Conservation (phyloP, 176 grass and related monocot species). For the Raddia distichophylla region DNA sequence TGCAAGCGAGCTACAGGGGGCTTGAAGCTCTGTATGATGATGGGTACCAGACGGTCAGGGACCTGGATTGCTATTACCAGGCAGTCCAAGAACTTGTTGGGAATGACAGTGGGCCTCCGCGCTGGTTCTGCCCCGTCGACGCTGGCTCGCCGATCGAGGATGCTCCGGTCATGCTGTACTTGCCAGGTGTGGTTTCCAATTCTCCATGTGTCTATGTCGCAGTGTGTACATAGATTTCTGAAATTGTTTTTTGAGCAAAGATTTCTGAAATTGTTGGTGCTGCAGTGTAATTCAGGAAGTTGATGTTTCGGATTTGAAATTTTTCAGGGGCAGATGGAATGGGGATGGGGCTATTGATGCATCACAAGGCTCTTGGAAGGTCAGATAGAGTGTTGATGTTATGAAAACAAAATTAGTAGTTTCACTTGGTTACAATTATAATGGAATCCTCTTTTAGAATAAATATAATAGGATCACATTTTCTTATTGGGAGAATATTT, state of each 20-base stretch:
- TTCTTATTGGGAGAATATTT: background rate
- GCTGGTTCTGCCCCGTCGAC: slow-evolving; percentile 56
- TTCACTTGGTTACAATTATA: background rate
- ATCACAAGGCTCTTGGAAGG: slow-evolving; percentile 79
- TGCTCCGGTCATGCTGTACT: slow-evolving; percentile 67
- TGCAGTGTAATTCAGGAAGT: background rate
- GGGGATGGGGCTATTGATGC: slow-evolving; percentile 77
- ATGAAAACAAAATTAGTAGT: background rate
- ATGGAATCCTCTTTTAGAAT: background rate
- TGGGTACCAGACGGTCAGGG: slow-evolving; percentile 49
- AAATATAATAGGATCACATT: background rate
- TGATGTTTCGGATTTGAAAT: background rate
- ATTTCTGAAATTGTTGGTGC: too few relatives aligned
- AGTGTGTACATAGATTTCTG: background rate
- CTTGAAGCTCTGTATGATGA: slow-evolving; percentile 64
- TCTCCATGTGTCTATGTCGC: background rate
- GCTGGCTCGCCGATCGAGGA: slow-evolving; percentile 24
- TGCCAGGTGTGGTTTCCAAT: slow-evolving; percentile 49
- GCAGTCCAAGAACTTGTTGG: slow-evolving; percentile 42
- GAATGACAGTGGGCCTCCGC: slow-evolving; percentile 54
- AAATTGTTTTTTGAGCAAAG: too few relatives aligned
- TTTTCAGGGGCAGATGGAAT: slow-evolving; percentile 58
- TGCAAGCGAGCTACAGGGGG: slow-evolving; percentile 59
- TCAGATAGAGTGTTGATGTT: background rate
- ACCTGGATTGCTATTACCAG: slow-evolving; percentile 48